phyloP scores from a whole-genome alignment of 2,329 filamentous ascomycete species.

The Arthrobotrys entomopaga region DNA sequence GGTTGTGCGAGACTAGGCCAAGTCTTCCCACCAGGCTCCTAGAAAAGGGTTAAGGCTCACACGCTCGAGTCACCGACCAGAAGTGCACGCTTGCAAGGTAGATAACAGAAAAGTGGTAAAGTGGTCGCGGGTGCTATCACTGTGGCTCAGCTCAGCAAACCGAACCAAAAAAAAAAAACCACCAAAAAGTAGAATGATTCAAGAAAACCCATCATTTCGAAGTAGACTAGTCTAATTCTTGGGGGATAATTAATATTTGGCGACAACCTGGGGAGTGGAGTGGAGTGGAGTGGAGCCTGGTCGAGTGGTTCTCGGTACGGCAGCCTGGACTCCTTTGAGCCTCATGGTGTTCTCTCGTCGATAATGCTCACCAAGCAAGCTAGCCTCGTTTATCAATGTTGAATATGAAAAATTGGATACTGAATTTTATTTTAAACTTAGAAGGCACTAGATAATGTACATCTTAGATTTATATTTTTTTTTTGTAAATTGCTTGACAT shows the following conservation, averaged over 20 bases:
- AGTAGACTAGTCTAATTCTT: slow-evolving; percentile 5
- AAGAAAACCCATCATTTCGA: no score
- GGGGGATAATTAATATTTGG: no score
- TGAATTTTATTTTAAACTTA: background rate
- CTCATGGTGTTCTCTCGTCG: no score
- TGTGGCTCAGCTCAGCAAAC: background rate
- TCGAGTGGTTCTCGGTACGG: background rate
- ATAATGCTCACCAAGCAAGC: no score
- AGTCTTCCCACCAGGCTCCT: slow-evolving; percentile 42
- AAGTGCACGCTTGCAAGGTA: slow-evolving; percentile 11
- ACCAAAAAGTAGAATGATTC: background rate
- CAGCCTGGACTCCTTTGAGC: background rate
- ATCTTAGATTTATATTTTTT: no score
- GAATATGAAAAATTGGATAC: no score
- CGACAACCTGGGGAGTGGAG: no score
- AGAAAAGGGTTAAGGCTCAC: slow-evolving; percentile 39
- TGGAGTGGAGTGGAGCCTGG: no score
- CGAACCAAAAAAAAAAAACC: background rate
- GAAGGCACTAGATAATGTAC: slow-evolving; percentile 5
- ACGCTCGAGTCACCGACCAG: slow-evolving; percentile 38
- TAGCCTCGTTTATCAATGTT: no score
- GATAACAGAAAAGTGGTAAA: background rate
- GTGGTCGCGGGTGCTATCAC: slow-evolving; percentile 32
- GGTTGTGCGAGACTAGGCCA: no score
- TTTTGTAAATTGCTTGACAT: slow-evolving; percentile 1